These are phyloP conservation scores for Eimeria brunetti DNA, from an alignment of 169 alveolate genomes.

Conservation along the genomic window DNA sequence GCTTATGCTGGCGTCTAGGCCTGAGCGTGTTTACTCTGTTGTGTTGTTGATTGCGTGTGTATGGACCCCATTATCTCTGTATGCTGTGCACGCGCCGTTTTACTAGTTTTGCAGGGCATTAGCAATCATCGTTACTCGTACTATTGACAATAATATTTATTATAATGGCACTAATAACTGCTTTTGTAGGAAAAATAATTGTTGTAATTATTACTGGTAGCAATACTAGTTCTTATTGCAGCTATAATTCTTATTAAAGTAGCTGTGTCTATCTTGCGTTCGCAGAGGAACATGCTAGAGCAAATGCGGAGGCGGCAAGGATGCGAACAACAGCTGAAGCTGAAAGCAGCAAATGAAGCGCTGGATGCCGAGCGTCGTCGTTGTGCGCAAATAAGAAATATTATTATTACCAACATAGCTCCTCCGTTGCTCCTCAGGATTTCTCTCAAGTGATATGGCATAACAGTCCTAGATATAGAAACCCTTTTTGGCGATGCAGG, in stretches of 20 bases:
- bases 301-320: slow-evolving; percentile 16
- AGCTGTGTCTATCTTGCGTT: not conserved
- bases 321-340: slow-evolving; percentile 13
- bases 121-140: no score
- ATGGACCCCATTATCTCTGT: not conserved
- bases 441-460: not conserved
- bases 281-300: slow-evolving; percentile 39
- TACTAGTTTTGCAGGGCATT: not conserved
- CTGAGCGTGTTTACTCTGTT: no score
- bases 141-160: no score
- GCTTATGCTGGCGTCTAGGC: not conserved
- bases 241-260: no score
- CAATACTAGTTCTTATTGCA: no score
- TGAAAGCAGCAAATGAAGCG: not conserved
- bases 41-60: no score
- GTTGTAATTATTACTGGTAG: no score
- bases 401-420: no score
- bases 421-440: not conserved
- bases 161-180: not conserved
- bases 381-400: slow-evolving; percentile 30
- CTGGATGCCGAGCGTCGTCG: slow-evolving; percentile 62
- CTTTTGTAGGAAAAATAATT: no score
- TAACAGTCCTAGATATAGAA: not conserved
- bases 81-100: no score
- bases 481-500: not conserved